Percentiles rank a stretch among this genome's conserved stretches.
phyloP scores from a whole-genome alignment of 495 filamentous ascomycete genomes.

The Penicillium steckii region DNA sequence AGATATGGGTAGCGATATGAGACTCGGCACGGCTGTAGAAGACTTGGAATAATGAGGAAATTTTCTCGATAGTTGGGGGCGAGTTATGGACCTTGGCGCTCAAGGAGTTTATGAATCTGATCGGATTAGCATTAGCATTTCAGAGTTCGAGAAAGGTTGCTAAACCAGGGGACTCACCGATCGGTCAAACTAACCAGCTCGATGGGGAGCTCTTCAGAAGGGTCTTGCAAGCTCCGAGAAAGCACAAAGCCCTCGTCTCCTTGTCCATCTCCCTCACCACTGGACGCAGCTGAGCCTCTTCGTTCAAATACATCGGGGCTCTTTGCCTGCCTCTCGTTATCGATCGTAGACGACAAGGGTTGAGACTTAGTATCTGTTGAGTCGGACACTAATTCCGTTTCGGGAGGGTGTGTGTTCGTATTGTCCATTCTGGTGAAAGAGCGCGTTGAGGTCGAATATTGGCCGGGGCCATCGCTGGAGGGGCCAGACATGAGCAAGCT shows the following conservation, averaged over 20 bases:
- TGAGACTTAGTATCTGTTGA: constrained; percentile 31
- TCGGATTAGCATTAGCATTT: background rate
- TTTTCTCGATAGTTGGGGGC: constrained; percentile 78
- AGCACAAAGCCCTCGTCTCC: constrained; percentile 42
- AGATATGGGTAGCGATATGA: constrained; percentile 86
- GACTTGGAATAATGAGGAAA: constrained; percentile 88
- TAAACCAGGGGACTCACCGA: constrained; percentile 51
- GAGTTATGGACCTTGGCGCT: constrained; percentile 82
- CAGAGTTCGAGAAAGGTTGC: background rate
- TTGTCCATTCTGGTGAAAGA: constrained; percentile 57
- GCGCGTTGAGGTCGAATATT: constrained; percentile 38
- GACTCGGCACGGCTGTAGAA: constrained; percentile 84
- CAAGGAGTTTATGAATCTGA: constrained; percentile 92
- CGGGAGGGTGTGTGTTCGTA: constrained; percentile 39
- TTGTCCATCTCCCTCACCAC: constrained; percentile 49
- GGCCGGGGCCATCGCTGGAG: constrained; percentile 26
- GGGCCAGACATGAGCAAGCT: constrained; percentile 27
- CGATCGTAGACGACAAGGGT: constrained; percentile 21
- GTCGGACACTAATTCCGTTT: constrained; percentile 53
- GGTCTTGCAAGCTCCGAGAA: constrained; percentile 54
- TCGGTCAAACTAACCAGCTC: constrained; percentile 89
- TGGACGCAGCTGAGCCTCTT: constrained; percentile 50
- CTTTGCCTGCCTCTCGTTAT: constrained; percentile 32
- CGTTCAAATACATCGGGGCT: constrained; percentile 47
- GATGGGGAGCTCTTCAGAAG: constrained; percentile 85